phyloP scores from a whole-genome alignment of 306 rosid genomes.

The Sicyos edulis region DNA sequence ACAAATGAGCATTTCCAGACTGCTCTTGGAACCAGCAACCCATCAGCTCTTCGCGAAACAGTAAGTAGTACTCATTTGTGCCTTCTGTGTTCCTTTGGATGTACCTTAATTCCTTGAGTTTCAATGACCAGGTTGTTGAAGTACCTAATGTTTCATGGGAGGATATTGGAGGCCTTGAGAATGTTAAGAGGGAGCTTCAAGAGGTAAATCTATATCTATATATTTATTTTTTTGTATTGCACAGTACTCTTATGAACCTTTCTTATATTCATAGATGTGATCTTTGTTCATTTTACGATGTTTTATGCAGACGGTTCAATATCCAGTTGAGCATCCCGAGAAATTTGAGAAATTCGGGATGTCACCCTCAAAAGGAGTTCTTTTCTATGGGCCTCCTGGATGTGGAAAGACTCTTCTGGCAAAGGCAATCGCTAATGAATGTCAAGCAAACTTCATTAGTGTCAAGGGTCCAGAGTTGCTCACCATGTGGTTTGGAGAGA shows the following conservation, averaged over 20 bases:
- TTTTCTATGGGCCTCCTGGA: conserved; percentile 98
- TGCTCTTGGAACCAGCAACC: conserved; percentile 97
- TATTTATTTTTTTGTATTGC: too few relatives aligned
- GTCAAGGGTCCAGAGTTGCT: conserved; percentile 97
- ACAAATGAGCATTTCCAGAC: conserved; percentile 87
- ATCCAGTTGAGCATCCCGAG: conserved; percentile 99
- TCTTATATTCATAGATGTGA: neutral
- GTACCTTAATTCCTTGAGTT: conserved; percentile 24
- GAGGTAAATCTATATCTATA: conserved; percentile 45
- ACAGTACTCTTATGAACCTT: too few relatives aligned
- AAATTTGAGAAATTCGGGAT: conserved; percentile 94
- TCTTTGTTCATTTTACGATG: conserved; percentile 3
- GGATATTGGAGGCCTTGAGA: conserved; percentile 97
- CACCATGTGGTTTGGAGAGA: conserved; percentile 99
- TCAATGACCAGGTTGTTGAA: conserved; percentile 72
- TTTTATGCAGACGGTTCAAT: conserved; percentile 81
- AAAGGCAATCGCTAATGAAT: conserved; percentile 95
- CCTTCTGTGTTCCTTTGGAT: neutral
- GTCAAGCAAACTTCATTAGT: conserved; percentile 97
- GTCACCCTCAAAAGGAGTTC: conserved; percentile 99
- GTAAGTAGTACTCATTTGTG: conserved; percentile 36
- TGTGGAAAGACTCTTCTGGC: conserved; percentile 98
- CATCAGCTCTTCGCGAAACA: conserved; percentile 95
- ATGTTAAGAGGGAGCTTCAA: conserved; percentile 96
- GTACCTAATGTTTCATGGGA: conserved; percentile 93